These are phyloP conservation scores for Pseudogymnoascus sp. DNA, from an alignment of 2,329 filamentous ascomycete genomes.

Conservation along the genomic window DNA sequence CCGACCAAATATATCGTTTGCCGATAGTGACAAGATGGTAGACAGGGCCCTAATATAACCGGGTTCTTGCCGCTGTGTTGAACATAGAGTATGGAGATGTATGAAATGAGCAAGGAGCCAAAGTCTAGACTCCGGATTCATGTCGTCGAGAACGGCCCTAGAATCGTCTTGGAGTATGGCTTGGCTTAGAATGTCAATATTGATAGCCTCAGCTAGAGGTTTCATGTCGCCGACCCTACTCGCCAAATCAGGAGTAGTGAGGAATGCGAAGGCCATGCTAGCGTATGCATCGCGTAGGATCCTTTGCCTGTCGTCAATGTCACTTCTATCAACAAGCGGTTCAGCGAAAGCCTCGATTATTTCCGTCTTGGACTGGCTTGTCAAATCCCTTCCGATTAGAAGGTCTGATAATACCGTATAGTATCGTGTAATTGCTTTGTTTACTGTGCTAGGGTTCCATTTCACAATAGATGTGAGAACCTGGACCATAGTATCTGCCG, in stretches of 20 bases:
- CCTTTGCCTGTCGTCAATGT: not conserved
- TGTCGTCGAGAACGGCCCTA: slow-evolving; percentile 10
- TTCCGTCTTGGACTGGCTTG: not conserved
- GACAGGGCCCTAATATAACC: slow-evolving; percentile 45
- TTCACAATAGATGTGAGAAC: not conserved
- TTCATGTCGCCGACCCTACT: slow-evolving; percentile 18
- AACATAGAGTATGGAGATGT: slow-evolving; percentile 38
- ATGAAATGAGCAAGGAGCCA: slow-evolving; percentile 63
- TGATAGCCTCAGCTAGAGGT: slow-evolving; percentile 18
- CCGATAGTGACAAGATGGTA: slow-evolving; percentile 44
- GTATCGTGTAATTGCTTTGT: not conserved
- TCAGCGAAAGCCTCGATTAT: not conserved
- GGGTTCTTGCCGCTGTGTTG: slow-evolving; percentile 30
- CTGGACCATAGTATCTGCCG: not conserved
- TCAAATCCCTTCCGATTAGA: not conserved
- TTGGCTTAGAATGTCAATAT: slow-evolving; percentile 21
- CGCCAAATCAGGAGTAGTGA: slow-evolving; percentile 24
- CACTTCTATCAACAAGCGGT: not conserved
- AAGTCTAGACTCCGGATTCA: slow-evolving; percentile 36
- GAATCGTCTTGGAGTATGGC: slow-evolving; percentile 15
- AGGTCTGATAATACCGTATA: not conserved
- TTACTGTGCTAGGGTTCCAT: not conserved
- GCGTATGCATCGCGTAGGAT: slow-evolving; percentile 15
- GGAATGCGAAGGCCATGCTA: slow-evolving; percentile 24
- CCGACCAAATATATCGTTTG: slow-evolving; percentile 42